phyloP scores from a whole-genome alignment of 176 grass and related monocot species.

The Stipa capillata region DNA sequence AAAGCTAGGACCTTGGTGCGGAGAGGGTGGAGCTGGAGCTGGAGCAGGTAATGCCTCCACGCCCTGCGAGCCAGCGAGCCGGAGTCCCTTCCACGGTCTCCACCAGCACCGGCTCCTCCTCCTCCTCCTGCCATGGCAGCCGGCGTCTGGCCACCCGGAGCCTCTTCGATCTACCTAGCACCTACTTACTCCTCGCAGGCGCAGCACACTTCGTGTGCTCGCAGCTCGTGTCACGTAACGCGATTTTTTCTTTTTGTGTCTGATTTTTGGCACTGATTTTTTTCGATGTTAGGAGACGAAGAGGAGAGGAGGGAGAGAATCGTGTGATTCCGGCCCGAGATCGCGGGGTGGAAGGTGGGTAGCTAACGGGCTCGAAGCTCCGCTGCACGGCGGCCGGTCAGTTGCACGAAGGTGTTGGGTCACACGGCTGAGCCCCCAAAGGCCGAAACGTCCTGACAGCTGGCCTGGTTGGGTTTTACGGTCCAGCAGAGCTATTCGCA shows the following conservation, averaged over 20 bases:
- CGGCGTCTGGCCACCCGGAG: not conserved
- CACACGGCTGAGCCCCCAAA: no score
- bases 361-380: no score
- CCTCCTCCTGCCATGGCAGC: constrained; percentile 1
- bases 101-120: no score
- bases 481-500: no score
- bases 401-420: no score
- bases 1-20: constrained; percentile 59
- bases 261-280: no score
- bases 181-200: not conserved
- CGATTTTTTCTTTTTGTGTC: not conserved
- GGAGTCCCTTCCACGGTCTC: constrained; percentile 10
- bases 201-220: not conserved
- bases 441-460: no score
- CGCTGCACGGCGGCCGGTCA: no score
- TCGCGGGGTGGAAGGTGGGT: no score
- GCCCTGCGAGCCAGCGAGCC: constrained; percentile 36
- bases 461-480: no score
- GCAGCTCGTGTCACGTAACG: not conserved
- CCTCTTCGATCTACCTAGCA: not conserved
- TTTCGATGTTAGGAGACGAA: not conserved
- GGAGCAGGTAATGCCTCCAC: constrained; percentile 77
- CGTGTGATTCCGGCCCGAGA: no score
- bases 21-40: constrained; percentile 79
- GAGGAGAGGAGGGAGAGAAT: no score